Conservation (phyloP, 1,139 yeast genomes). For the Scheffersomyces titani region DNA sequence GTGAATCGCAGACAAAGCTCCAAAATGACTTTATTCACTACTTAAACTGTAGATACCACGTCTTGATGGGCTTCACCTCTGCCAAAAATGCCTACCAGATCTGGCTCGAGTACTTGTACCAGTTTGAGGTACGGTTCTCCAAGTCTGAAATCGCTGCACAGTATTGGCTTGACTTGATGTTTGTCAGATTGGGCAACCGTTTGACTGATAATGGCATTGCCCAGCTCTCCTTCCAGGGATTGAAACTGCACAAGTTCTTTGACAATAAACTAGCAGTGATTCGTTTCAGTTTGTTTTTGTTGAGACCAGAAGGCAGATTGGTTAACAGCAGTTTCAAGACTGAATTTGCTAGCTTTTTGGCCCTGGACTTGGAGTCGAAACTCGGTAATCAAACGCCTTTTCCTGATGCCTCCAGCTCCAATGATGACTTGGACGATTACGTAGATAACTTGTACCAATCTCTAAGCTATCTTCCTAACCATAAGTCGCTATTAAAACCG, state of each 20-base stretch:
- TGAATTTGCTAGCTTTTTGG: conserved; percentile 32
- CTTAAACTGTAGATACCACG: conserved; percentile 38
- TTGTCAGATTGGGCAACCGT: conserved; percentile 23
- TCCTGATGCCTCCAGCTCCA: conserved; percentile 34
- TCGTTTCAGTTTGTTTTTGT: conserved; percentile 30
- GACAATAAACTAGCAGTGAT: conserved; percentile 28
- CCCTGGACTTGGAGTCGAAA: conserved; percentile 22
- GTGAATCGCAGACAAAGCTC: conserved; percentile 12
- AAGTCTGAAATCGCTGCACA: conserved; percentile 40
- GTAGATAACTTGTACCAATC: conserved; percentile 38
- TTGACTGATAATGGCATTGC: conserved; percentile 23
- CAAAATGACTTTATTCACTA: conserved; percentile 32
- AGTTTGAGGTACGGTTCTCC: conserved; percentile 27
- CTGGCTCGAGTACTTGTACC: conserved; percentile 36
- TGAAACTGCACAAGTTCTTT: conserved; percentile 25
- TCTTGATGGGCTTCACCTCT: conserved; percentile 31
- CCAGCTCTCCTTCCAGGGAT: conserved; percentile 13
- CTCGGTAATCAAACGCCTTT: conserved; percentile 23
- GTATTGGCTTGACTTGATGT: conserved; percentile 40
- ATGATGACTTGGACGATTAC: conserved; percentile 25
- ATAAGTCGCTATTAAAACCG: conserved; percentile 24
- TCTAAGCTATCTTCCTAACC: conserved; percentile 24
- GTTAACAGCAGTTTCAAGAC: conserved; percentile 25
- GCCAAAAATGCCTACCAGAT: conserved; percentile 19
- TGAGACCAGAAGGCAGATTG: conserved; percentile 25